These are phyloP conservation scores for Leccinum subgranulosum DNA, from an alignment of 768 basidiomycete genomes.

Conservation along the genomic window DNA sequence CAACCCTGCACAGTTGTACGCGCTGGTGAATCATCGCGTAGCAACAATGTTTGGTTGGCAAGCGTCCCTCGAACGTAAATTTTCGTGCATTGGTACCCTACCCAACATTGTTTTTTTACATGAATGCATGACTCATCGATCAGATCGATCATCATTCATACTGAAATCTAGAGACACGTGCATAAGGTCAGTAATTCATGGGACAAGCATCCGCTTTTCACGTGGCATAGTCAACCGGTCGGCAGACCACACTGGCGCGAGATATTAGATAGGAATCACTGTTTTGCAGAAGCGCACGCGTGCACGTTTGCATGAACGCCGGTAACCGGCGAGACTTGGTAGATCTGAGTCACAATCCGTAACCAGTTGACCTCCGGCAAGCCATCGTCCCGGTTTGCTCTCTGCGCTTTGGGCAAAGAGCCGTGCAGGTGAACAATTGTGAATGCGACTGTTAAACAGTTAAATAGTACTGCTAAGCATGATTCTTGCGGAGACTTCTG, in stretches of 20 bases:
- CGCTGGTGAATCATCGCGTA: slow-evolving; percentile 5
- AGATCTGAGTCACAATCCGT: no score
- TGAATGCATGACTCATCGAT: background rate
- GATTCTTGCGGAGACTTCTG: background rate
- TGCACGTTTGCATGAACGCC: no score
- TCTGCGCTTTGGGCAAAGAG: background rate
- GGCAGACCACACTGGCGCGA: background rate
- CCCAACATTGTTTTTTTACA: background rate
- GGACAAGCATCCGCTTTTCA: background rate
- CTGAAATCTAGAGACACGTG: background rate
- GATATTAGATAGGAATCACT: background rate
- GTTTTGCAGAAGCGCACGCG: background rate
- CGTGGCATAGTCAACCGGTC: slow-evolving; percentile 24
- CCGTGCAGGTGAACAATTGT: background rate
- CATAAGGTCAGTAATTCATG: background rate
- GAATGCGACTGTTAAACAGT: background rate
- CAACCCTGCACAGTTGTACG: background rate
- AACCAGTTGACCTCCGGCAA: background rate
- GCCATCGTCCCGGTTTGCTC: background rate
- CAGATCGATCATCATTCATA: background rate
- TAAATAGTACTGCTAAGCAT: background rate
- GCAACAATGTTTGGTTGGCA: slow-evolving; percentile 1
- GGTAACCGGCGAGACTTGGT: background rate
- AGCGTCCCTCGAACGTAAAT: slow-evolving; percentile 17
- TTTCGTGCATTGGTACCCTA: slow-evolving; percentile 11